Conservation (phyloP, 352 stramenopile species). For the Detonula confervacea region DNA sequence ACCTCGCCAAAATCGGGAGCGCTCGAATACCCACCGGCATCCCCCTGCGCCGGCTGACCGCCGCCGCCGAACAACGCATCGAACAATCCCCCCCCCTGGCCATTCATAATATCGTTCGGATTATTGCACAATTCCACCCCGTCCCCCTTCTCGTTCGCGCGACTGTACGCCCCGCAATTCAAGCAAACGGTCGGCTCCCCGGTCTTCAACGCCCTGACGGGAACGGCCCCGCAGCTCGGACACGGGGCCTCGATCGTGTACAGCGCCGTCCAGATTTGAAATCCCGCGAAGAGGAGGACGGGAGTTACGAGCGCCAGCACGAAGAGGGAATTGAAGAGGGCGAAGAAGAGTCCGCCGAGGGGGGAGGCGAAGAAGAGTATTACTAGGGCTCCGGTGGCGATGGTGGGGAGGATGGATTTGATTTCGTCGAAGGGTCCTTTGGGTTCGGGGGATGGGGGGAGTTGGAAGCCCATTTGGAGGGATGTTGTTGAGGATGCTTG, state of each 20-base stretch:
- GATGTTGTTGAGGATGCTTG: conserved; percentile 24
- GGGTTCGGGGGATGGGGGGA: conserved; percentile 50
- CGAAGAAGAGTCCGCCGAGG: conserved; percentile 68
- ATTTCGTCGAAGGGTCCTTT: conserved; percentile 50
- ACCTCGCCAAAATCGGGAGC: conserved; percentile 4
- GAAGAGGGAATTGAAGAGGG: conserved; percentile 75
- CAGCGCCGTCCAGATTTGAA: conserved; percentile 69
- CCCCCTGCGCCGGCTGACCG: too few relatives aligned
- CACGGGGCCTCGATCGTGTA: conserved; percentile 71
- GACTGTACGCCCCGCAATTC: conserved; percentile 66
- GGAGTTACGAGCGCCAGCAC: conserved; percentile 64
- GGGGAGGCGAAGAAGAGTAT: conserved; percentile 73
- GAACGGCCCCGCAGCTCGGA: conserved; percentile 66
- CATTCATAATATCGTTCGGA: conserved; percentile 58
- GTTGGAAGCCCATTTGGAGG: conserved; percentile 63
- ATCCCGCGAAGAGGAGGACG: conserved; percentile 60
- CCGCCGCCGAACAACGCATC: conserved; percentile 59
- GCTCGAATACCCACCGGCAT: not conserved
- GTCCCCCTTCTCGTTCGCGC: conserved; percentile 60
- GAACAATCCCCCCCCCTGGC: conserved; percentile 49
- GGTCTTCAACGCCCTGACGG: conserved; percentile 61
- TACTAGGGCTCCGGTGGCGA: conserved; percentile 50
- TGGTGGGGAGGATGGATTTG: conserved; percentile 47
- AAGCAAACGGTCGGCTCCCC: conserved; percentile 65
- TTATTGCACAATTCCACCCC: conserved; percentile 69